Conservation (phyloP, 805 yeast species). For the Candida railenensis region DNA sequence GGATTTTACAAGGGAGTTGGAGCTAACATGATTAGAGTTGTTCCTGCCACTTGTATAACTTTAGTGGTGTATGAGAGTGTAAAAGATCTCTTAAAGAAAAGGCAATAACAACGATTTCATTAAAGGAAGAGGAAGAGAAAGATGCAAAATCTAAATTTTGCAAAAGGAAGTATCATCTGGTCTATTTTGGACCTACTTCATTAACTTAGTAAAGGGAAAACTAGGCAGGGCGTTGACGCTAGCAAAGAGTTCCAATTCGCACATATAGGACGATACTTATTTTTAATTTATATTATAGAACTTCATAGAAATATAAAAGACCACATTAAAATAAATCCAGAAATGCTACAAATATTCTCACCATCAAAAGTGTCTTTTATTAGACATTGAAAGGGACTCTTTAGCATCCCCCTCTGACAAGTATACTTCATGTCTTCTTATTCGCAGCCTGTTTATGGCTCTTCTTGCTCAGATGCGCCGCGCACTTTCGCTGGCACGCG, state of each 20-base stretch:
- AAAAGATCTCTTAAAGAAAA: conserved; percentile 17
- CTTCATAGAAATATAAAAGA: too few relatives aligned
- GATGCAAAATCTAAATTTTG: too few relatives aligned
- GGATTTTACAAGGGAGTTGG: conserved; percentile 85
- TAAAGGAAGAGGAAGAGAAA: too few relatives aligned
- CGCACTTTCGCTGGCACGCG: background rate
- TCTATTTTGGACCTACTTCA: too few relatives aligned
- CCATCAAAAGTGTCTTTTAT: background rate
- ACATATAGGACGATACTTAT: background rate
- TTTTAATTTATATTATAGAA: background rate
- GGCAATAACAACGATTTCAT: background rate
- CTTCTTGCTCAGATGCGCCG: background rate
- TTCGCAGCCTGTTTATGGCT: background rate
- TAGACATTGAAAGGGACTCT: too few relatives aligned
- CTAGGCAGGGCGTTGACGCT: background rate
- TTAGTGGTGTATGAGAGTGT: conserved; percentile 79
- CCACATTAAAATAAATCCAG: too few relatives aligned
- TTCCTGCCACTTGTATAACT: conserved; percentile 92
- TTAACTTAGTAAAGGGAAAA: too few relatives aligned
- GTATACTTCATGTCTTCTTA: background rate
- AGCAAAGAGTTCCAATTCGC: background rate
- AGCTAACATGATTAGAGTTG: conserved; percentile 75
- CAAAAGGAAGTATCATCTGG: too few relatives aligned
- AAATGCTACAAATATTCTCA: too few relatives aligned
- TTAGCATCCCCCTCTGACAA: too few relatives aligned